Percentiles rank a stretch among this genome's conserved stretches.
These are phyloP conservation scores for Thozetella sp. DNA, from an alignment of 495 filamentous ascomycete genomes.

Conservation along the genomic window DNA sequence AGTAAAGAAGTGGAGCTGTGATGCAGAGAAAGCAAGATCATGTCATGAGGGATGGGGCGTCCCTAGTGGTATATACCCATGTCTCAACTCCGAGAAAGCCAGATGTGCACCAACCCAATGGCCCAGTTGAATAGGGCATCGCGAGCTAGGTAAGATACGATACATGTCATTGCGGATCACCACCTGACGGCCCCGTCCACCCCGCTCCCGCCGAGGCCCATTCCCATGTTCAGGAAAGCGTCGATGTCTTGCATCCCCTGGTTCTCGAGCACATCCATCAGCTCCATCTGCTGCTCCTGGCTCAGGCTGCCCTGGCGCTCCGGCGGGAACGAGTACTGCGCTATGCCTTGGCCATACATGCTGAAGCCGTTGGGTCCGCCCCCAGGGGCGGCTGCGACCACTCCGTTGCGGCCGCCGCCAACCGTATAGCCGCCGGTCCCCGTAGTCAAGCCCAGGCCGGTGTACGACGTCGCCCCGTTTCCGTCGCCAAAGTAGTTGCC, in stretches of 20 bases:
- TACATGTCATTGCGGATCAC: constrained; percentile 6
- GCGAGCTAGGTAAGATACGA: too few species aligned
- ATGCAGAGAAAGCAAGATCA: neutral
- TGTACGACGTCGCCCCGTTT: constrained; percentile 4
- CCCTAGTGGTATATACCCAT: neutral
- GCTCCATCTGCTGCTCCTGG: constrained; percentile 70
- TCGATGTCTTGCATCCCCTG: constrained; percentile 66
- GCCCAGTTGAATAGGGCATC: too few species aligned
- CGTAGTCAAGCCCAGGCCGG: constrained; percentile 15
- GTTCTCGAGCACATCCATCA: constrained; percentile 67
- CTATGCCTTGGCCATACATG: constrained; percentile 37
- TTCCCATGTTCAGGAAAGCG: constrained; percentile 54
- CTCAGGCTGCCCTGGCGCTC: constrained; percentile 65
- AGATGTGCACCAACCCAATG: neutral
- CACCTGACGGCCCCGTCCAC: constrained; percentile 11
- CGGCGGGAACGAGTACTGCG: constrained; percentile 28
- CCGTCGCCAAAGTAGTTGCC: constrained; percentile 14
- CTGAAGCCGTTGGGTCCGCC: constrained; percentile 7
- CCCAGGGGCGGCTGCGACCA: neutral
- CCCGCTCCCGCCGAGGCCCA: constrained; percentile 10
- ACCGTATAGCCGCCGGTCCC: constrained; percentile 7
- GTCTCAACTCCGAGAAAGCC: neutral
- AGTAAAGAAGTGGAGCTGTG: neutral
- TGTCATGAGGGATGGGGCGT: neutral
- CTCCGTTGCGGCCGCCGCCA: constrained; percentile 2